These are phyloP conservation scores for Yarrowia porcina DNA, from an alignment of 805 yeast species.

Conservation along the genomic window DNA sequence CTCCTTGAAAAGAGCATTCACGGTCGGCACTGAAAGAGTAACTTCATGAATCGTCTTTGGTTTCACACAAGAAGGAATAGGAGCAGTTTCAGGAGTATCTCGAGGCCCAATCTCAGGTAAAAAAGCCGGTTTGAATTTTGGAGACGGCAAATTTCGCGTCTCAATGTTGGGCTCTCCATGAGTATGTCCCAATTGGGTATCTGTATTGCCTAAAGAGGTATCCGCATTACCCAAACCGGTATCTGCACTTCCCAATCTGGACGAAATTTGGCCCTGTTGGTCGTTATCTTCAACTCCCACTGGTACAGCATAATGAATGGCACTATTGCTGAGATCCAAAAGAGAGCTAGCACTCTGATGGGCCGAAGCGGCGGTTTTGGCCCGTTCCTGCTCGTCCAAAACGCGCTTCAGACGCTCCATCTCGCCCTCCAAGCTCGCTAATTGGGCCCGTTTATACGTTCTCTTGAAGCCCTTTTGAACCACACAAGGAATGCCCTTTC, in stretches of 20 bases:
- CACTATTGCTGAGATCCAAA: slow-evolving; percentile 25
- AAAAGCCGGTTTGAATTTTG: background rate
- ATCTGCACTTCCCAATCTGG: background rate
- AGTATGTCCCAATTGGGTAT: background rate
- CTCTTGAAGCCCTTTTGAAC: slow-evolving; percentile 80
- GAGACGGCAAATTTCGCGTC: slow-evolving; percentile 5
- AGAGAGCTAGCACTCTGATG: slow-evolving; percentile 27
- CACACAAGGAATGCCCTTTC: slow-evolving; percentile 66
- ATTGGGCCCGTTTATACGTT: slow-evolving; percentile 67
- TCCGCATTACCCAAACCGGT: background rate
- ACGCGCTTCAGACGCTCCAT: slow-evolving; percentile 63
- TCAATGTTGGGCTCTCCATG: background rate
- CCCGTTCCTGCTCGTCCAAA: slow-evolving; percentile 36
- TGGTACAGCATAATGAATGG: slow-evolving; percentile 15
- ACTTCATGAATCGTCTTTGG: slow-evolving; percentile 73
- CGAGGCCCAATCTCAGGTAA: background rate
- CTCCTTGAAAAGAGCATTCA: slow-evolving; percentile 61
- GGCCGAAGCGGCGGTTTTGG: slow-evolving; percentile 25
- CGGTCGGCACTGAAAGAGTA: slow-evolving; percentile 56
- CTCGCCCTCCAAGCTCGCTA: slow-evolving; percentile 63
- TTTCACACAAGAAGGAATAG: slow-evolving; percentile 42
- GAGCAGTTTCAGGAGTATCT: background rate
- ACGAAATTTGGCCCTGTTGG: background rate
- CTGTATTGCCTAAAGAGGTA: background rate
- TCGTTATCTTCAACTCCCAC: background rate